Percentiles rank a stretch among this genome's conserved stretches.
Conservation (phyloP, 2,329 filamentous ascomycete genomes). For the Beauveria pseudobassiana region DNA sequence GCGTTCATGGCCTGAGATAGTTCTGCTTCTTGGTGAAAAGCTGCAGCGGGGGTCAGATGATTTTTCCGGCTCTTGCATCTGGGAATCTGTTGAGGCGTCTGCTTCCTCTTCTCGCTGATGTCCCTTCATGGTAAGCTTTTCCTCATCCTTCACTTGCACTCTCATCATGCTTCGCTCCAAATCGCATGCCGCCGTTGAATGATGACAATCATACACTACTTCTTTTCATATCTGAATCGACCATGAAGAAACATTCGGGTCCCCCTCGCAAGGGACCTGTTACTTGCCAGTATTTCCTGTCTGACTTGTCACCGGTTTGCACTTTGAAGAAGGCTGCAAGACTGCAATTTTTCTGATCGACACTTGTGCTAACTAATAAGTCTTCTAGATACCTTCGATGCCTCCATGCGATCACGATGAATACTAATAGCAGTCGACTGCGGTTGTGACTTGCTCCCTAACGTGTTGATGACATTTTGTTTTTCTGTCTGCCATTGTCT, state of each 20-base stretch:
- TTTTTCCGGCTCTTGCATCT: neutral
- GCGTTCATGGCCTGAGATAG: neutral
- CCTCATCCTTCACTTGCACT: neutral
- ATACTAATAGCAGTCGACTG: neutral
- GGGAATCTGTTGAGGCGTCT: neutral
- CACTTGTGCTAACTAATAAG: neutral
- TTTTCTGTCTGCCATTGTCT: slow-evolving; percentile 8
- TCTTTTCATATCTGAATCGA: slow-evolving; percentile 87
- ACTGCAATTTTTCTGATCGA: slow-evolving; percentile 3
- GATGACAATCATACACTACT: slow-evolving; percentile 70
- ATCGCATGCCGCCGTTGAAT: slow-evolving; percentile 30
- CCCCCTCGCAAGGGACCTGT: slow-evolving; percentile 56
- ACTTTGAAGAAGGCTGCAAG: slow-evolving; percentile 8
- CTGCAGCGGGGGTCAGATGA: neutral
- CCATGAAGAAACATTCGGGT: slow-evolving; percentile 70
- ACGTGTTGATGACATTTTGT: slow-evolving; percentile 5
- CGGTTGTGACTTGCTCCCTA: neutral
- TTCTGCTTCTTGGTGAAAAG: neutral
- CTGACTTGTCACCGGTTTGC: slow-evolving; percentile 42
- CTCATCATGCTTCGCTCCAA: neutral
- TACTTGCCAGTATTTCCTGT: slow-evolving; percentile 88
- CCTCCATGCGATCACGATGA: neutral
- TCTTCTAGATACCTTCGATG: neutral
- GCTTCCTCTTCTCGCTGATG: neutral
- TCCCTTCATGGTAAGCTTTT: neutral